These are phyloP conservation scores for Chaetomium sp. DNA, from an alignment of 2,329 filamentous ascomycete species.

Conservation along the genomic window DNA sequence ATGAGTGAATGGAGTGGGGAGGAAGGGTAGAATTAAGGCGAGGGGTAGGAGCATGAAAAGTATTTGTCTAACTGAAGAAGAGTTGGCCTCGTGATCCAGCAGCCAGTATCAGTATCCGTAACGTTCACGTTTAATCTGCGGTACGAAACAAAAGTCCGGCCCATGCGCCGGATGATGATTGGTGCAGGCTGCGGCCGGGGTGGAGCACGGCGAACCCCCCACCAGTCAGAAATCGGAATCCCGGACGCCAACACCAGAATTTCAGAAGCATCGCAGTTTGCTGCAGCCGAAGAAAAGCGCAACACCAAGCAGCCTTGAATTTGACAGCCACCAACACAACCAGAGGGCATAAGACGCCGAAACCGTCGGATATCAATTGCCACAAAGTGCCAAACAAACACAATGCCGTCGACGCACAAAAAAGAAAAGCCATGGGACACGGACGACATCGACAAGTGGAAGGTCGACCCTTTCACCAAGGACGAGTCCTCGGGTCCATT, in stretches of 20 bases:
- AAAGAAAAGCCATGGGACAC: slow-evolving; percentile 94
- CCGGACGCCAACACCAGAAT: slow-evolving; percentile 27
- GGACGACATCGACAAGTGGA: slow-evolving; percentile 97
- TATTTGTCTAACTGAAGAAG: not conserved
- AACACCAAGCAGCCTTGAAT: slow-evolving; percentile 1
- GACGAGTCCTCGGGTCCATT: slow-evolving; percentile 70
- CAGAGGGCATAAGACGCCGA: not conserved
- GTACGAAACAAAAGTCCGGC: no score
- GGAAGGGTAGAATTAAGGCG: not conserved
- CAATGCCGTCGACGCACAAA: slow-evolving; percentile 86
- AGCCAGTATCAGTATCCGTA: no score
- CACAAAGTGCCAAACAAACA: not conserved
- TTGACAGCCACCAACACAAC: not conserved
- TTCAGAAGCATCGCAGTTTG: slow-evolving; percentile 24
- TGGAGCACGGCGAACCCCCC: not conserved
- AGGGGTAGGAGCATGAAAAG: not conserved
- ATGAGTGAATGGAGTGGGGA: not conserved
- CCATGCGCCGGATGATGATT: not conserved
- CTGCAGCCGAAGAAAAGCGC: slow-evolving; percentile 4
- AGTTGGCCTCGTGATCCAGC: not conserved
- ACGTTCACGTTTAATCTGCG: no score
- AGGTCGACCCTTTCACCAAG: slow-evolving; percentile 88
- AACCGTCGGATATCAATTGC: not conserved
- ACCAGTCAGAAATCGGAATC: not conserved
- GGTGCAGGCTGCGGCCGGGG: not conserved